Base-by-base conservation (phyloP, 768 basidiomycete species). In the Suillus subalutaceus region DNA sequence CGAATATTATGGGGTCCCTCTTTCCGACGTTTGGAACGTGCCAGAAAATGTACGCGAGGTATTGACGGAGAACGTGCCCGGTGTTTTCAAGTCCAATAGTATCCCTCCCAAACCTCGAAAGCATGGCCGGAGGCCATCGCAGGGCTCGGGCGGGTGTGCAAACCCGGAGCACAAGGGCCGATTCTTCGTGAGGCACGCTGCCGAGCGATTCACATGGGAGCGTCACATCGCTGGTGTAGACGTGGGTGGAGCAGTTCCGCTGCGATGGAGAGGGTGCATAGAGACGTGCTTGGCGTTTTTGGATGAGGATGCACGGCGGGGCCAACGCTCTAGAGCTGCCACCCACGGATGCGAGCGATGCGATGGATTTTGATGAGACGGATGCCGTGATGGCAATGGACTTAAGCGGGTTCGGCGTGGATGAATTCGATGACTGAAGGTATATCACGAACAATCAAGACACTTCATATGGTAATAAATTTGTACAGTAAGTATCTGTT, bases 181-280 rank as follows among this genome's bases (percentile, higher is more conserved):
- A 0, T 73, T 87, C 15, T 91, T 90, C 64, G 81, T 89, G 7
- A 76, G 69, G 30, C 87, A 84, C 56, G 84, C 83, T 4, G 90
- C 90, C 71, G 86, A 89, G 75, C 79, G 89, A 64, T 85, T 81
- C 66, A 86, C 88, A 4, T 93, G 91, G 91, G 88, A 88, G 71
- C 77, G 72, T 8, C 76, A 65, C 15, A 77, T 90, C 35, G 87
- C 85, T 0, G 85, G 86, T 7, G 79, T 82, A 30, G 73, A 78
- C n/a, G 78, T 89, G 0, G 85, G 86, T 23, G 86, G 82, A 9
- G 68, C 72, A 15, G 88, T 89, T 6, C 88, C 90, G 26, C 67
- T 92, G 38, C 75, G 80, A 62, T 93, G 91, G 90, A 78, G 89
- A 37, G 91, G 91, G 1, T 93, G 91, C 74, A 72, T 77, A n/a